phyloP scores from a whole-genome alignment of 2,329 filamentous ascomycete species.

The Stromatinia cepivora region DNA sequence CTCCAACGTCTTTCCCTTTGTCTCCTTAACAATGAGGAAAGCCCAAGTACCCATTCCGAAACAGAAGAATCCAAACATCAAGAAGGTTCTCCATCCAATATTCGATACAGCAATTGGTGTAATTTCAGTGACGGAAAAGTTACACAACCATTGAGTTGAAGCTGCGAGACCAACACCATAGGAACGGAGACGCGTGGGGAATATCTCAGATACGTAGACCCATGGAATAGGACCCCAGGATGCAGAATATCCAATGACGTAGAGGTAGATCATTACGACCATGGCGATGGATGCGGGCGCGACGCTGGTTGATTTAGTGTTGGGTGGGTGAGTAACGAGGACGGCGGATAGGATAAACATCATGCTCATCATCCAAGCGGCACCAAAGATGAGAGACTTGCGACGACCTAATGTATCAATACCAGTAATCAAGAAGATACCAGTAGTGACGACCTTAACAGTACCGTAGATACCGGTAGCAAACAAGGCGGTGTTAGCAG shows the following conservation, averaged over 20 bases:
- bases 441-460: constrained; percentile 64
- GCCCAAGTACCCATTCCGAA: constrained; percentile 46
- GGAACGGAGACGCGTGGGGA: constrained; percentile 49
- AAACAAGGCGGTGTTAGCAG: constrained; percentile 60
- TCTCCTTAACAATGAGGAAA: constrained; percentile 63
- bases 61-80: constrained; percentile 50
- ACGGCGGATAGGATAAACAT: constrained; percentile 55
- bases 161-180: constrained; percentile 65
- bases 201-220: constrained; percentile 54
- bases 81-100: constrained; percentile 49
- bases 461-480: constrained; percentile 72
- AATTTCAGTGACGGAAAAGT: constrained; percentile 51
- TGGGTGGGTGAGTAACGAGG: constrained; percentile 47
- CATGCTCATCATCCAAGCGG: constrained; percentile 52
- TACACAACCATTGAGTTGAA: constrained; percentile 71
- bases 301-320: constrained; percentile 34
- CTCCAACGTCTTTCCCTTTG: constrained; percentile 66
- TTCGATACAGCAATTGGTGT: constrained; percentile 52
- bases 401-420: constrained; percentile 52
- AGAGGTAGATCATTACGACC: constrained; percentile 38
- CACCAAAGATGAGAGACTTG: constrained; percentile 50
- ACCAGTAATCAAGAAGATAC: constrained; percentile 51
- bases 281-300: constrained; percentile 46
- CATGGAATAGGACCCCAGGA: constrained; percentile 55
- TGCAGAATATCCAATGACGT: constrained; percentile 48